Evolutionary conservation across 1,139 yeast species (phyloP), one percentile per base, ranked within the genome.

Genomic region (Protomyces inouyei): DNA sequence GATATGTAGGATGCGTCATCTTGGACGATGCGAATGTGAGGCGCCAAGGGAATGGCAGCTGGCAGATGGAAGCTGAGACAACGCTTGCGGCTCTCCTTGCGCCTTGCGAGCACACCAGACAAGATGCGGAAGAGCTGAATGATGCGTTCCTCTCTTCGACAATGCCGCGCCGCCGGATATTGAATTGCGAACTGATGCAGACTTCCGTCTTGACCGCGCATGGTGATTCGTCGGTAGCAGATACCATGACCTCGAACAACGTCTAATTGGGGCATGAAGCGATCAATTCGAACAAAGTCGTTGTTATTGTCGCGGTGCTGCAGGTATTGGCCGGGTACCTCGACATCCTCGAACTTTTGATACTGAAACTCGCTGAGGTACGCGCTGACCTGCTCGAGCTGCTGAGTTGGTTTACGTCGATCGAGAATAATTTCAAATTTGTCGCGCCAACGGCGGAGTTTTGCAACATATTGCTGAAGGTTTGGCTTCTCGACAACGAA

Each of bases 291-390:
- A 64, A 90, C 83, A 74, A 95, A 95, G 74, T 92, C 97, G 54
- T 84, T 79, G 74, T 91, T 93, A 73, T 81, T 87, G 71, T 92
- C 98, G 73, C 86, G 87, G 60, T 75, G 78, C 70, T 86, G 76
- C 71, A 92, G 79, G 73, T 93, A 93, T 73, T 95, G 99, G 0
- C 99, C 98, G 0, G 98, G 98, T 66, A 95, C 86, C 74, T 95
- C 98, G 67, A 95, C 90, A 64, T 95, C 98, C 75, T 95, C 99
- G 74, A 93, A 95, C 77, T 91, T 92, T 74, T 93, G 98, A 74
- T 93, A 96, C 74, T 95, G 98, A 83, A 95, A 93, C 74, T 92
- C 97, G 74, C 96, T 88, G 74, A 95, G 80, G 71, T 92, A 98
- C 35, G 98, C 97, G 73, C 97, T 91, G 69, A 93, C 80, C 66